These are phyloP conservation scores for Neurospora hispaniola DNA, from an alignment of 495 filamentous ascomycete species.

Conservation along the genomic window DNA sequence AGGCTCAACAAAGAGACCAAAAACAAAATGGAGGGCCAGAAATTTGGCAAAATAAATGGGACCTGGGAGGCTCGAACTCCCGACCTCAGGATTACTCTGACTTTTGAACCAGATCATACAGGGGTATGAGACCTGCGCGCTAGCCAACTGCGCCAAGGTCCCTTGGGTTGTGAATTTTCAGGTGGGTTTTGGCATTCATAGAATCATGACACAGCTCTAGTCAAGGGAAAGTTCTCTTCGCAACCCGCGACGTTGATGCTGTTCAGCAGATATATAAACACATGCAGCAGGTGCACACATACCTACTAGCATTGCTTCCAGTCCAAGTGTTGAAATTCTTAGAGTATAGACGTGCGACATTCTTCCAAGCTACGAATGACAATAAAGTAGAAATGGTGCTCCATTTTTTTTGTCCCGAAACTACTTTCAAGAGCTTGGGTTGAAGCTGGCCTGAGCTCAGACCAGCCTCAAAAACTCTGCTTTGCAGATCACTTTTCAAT, in stretches of 20 bases:
- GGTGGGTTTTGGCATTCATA: background rate
- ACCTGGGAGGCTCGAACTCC: conserved; percentile 16
- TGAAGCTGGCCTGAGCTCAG: background rate
- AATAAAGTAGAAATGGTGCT: background rate
- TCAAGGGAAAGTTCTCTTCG: background rate
- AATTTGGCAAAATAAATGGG: conserved; percentile 5
- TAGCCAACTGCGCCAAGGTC: conserved; percentile 13
- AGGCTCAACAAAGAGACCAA: background rate
- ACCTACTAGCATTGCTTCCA: background rate
- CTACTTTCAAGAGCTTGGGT: background rate
- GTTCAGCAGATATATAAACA: too few species aligned
- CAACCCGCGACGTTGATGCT: too few species aligned
- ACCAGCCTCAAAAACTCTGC: background rate
- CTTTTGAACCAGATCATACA: conserved; percentile 10
- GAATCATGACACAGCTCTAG: background rate
- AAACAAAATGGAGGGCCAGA: background rate
- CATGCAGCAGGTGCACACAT: background rate
- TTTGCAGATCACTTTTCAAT: background rate
- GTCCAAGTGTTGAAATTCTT: background rate
- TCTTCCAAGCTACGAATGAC: background rate
- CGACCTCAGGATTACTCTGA: conserved; percentile 13
- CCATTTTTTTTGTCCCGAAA: background rate
- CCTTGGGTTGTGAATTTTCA: background rate
- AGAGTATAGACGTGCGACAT: background rate
- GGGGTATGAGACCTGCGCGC: conserved; percentile 12